Conservation (phyloP, 495 filamentous ascomycete genomes). For the Hyphodiscus hymeniophilus region DNA sequence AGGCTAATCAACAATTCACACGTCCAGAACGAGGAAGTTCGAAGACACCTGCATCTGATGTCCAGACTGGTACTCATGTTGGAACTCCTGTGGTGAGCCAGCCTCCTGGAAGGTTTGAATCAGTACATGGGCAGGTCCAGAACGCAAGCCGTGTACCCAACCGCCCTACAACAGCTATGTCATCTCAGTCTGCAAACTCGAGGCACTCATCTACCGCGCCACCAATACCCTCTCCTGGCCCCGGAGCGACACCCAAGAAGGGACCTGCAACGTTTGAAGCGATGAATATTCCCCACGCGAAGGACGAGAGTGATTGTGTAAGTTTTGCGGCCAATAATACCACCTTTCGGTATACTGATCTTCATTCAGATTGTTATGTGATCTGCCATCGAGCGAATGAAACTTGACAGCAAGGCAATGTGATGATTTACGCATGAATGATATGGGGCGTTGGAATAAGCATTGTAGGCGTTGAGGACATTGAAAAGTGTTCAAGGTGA, state of each 20-base stretch:
- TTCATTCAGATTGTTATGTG: conserved; percentile 19
- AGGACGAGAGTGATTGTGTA: conserved; percentile 86
- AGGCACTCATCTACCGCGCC: not conserved
- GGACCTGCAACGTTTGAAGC: conserved; percentile 96
- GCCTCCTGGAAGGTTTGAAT: not conserved
- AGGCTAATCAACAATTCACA: conserved; percentile 9
- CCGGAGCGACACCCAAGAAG: conserved; percentile 12
- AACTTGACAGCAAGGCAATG: not conserved
- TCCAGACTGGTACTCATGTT: not conserved
- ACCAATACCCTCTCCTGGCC: conserved; percentile 1
- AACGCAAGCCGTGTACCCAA: conserved; percentile 1
- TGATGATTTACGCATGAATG: not conserved
- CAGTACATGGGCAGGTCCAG: not conserved
- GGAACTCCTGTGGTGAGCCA: not conserved
- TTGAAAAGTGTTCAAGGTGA: not conserved
- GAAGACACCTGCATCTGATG: conserved; percentile 10
- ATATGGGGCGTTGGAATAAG: not conserved
- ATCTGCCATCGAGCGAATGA: not conserved
- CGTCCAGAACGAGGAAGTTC: conserved; percentile 19
- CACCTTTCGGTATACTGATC: conserved; percentile 1
- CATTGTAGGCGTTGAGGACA: conserved; percentile 1
- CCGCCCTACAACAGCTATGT: not conserved
- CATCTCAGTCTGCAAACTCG: conserved; percentile 1
- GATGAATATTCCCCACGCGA: conserved; percentile 83
- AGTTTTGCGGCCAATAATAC: conserved; percentile 30